Percentiles rank a stretch among this genome's conserved stretches.
Evolutionary conservation across 306 rosid species (phyloP).

Genomic region (Cicer cuneatum): DNA sequence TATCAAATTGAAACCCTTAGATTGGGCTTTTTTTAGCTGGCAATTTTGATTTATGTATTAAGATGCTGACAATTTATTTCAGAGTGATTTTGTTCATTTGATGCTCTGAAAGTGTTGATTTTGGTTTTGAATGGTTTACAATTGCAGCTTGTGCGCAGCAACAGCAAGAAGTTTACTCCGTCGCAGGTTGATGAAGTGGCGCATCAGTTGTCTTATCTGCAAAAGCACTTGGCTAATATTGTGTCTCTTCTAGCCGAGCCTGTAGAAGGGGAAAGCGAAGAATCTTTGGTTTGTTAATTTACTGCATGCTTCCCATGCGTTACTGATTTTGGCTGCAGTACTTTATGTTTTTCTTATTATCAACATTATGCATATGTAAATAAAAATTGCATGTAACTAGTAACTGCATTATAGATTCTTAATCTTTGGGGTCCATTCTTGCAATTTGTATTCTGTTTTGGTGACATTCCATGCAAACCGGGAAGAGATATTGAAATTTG

Average conservation of each 20-base stretch:
- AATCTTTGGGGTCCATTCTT: conserved; percentile 26
- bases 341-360: not conserved
- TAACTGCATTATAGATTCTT: not conserved
- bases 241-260: conserved; percentile 93
- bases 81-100: conserved; percentile 26
- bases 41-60: not conserved
- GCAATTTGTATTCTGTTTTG: conserved; percentile 32
- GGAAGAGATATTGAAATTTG: conserved; percentile 32
- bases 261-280: conserved; percentile 90
- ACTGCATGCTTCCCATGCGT: conserved; percentile 23
- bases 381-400: not conserved
- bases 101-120: conserved; percentile 17
- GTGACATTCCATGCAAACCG: conserved; percentile 27
- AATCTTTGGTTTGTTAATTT: conserved; percentile 81
- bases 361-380: not conserved
- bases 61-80: conserved; percentile 29
- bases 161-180: conserved; percentile 84
- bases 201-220: conserved; percentile 93
- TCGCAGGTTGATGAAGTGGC: conserved; percentile 97
- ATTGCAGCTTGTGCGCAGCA: conserved; percentile 99
- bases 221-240: conserved; percentile 89
- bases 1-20: conserved; percentile 9
- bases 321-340: conserved; percentile 22
- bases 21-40: conserved; percentile 22
- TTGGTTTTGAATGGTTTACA: conserved; percentile 51